Conservation (phyloP, 2,329 filamentous ascomycete species). For the Fusarium goolgardi region DNA sequence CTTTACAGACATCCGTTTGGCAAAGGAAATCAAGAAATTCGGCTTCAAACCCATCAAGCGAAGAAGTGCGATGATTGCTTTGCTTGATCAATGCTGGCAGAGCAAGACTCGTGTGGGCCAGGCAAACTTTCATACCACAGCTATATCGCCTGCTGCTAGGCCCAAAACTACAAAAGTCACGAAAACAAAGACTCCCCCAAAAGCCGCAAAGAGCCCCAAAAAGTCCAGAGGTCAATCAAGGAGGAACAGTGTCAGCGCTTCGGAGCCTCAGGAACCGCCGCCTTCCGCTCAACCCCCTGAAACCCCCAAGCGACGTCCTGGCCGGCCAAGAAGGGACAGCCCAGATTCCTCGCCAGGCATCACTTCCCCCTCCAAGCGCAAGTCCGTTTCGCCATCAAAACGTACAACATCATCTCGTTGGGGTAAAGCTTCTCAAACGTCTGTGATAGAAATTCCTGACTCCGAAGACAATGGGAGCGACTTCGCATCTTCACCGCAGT, state of each 20-base stretch:
- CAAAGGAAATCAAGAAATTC: conserved; percentile 70
- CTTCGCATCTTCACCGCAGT: conserved; percentile 50
- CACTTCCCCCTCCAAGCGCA: conserved; percentile 18
- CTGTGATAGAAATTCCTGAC: conserved; percentile 63
- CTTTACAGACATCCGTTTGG: conserved; percentile 71
- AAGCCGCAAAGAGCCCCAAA: conserved; percentile 20
- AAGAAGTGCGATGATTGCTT: conserved; percentile 74
- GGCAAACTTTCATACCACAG: conserved; percentile 33
- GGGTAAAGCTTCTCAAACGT: conserved; percentile 23
- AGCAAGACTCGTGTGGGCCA: conserved; percentile 59
- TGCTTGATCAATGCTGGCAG: conserved; percentile 78
- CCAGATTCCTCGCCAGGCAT: conserved; percentile 9
- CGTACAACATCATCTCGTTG: conserved; percentile 29
- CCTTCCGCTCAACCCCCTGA: conserved; percentile 51
- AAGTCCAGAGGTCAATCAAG: conserved; percentile 52
- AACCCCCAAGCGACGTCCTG: conserved; percentile 54
- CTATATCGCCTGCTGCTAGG: conserved; percentile 30
- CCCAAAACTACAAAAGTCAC: conserved; percentile 32
- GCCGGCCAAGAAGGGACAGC: conserved; percentile 56
- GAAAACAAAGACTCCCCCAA: conserved; percentile 24
- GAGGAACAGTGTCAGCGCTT: conserved; percentile 45
- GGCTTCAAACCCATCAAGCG: conserved; percentile 79
- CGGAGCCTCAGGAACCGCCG: conserved; percentile 50
- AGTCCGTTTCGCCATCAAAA: conserved; percentile 22
- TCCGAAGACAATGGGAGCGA: conserved; percentile 56